A percentile compares a stretch with the other conserved stretches of the same genome.
Conservation (phyloP, 2,329 filamentous ascomycete genomes). For the Graphiopsis chlorocephala region DNA sequence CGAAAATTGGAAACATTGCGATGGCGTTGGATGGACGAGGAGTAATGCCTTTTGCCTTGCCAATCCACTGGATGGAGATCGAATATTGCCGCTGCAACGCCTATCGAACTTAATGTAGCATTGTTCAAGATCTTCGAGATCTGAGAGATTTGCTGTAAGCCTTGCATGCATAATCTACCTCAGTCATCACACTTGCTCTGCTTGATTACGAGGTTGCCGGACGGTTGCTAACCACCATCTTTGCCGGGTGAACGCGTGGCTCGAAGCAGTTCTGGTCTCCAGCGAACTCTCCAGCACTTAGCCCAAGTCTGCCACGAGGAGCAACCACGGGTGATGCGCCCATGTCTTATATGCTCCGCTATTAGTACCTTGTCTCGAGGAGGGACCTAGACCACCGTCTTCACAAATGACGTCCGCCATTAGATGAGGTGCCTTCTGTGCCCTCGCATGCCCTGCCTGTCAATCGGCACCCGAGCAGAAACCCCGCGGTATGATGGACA, state of each 20-base stretch:
- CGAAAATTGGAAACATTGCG: not conserved
- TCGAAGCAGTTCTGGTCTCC: not conserved
- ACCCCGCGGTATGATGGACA: not conserved
- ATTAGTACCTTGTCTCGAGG: not conserved
- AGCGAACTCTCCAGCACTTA: not conserved
- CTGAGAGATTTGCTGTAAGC: not conserved
- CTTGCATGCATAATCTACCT: not conserved
- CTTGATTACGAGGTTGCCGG: not conserved
- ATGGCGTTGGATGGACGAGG: not conserved
- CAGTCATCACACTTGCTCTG: not conserved
- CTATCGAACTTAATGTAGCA: not conserved
- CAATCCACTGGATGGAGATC: not conserved
- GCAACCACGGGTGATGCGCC: not conserved
- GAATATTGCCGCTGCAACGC: not conserved
- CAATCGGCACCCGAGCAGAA: not conserved
- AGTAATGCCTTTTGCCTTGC: not conserved
- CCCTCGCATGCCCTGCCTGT: not conserved
- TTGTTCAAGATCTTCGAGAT: not conserved
- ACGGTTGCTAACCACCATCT: not conserved
- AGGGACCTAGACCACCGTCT: not conserved
- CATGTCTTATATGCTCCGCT: not conserved
- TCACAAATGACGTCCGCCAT: not conserved
- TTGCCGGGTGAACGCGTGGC: not conserved
- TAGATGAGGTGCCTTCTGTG: not conserved
- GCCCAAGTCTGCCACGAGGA: not conserved